Conservation (phyloP, 2,329 filamentous ascomycete genomes). For the Ciborinia camelliae region DNA sequence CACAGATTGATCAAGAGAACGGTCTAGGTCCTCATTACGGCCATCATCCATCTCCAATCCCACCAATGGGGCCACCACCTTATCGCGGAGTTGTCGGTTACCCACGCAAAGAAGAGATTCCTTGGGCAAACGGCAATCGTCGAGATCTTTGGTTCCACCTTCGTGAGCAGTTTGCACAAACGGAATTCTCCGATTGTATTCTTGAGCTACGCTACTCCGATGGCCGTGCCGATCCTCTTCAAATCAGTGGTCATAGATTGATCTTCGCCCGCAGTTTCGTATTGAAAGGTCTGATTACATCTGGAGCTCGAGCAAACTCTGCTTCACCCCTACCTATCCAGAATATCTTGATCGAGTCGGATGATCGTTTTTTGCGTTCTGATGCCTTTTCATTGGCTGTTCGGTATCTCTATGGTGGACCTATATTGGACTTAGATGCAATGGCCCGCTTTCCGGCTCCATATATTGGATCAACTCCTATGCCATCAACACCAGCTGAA, state of each 20-base stretch:
- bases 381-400: constrained; percentile 56
- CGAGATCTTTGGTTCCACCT: constrained; percentile 44
- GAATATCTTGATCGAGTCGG: constrained; percentile 47
- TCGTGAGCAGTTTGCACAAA: constrained; percentile 41
- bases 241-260: constrained; percentile 53
- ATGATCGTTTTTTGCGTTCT: constrained; percentile 52
- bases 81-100: constrained; percentile 20
- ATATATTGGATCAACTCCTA: constrained; percentile 34
- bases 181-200: constrained; percentile 45
- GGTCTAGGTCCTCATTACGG: constrained; percentile 34
- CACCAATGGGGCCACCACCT: constrained; percentile 37
- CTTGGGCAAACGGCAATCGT: constrained; percentile 31
- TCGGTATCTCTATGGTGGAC: constrained; percentile 56
- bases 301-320: constrained; percentile 32
- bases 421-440: constrained; percentile 43
- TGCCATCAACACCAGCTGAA: constrained; percentile 42
- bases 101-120: constrained; percentile 26
- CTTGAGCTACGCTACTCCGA: constrained; percentile 47
- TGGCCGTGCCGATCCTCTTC: constrained; percentile 42
- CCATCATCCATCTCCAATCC: constrained; percentile 42
- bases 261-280: constrained; percentile 52
- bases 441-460: constrained; percentile 20
- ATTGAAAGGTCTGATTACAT: constrained; percentile 38
- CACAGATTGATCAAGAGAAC: constrained; percentile 44
- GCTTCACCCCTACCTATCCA: constrained; percentile 35